phyloP scores from a whole-genome alignment of 441 rosid species.

The Croton laevigatus region DNA sequence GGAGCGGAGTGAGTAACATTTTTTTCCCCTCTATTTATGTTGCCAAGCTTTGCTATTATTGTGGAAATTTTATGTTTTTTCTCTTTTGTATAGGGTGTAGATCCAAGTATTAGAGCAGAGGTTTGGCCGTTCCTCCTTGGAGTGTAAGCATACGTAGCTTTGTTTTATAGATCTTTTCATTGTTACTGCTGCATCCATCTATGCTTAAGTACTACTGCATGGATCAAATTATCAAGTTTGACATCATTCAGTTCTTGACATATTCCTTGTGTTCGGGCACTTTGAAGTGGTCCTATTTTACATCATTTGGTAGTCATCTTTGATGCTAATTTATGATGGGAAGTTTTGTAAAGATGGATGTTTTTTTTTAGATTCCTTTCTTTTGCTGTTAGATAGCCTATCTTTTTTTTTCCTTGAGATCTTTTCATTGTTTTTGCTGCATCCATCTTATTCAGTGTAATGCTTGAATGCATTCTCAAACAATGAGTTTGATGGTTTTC shows the following conservation, averaged over 20 bases:
- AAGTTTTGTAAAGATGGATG: too few species aligned
- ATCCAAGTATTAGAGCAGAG: slow-evolving; percentile 82
- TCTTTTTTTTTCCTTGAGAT: too few species aligned
- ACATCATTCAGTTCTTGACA: neutral
- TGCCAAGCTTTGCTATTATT: neutral
- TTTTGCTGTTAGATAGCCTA: too few species aligned
- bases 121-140: slow-evolving; percentile 99
- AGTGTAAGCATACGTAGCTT: slow-evolving; percentile 47
- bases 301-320: too few species aligned
- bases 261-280: too few species aligned
- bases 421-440: too few species aligned
- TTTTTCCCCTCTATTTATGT: neutral
- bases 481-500: too few species aligned
- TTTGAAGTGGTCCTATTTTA: too few species aligned
- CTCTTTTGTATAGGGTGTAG: slow-evolving; percentile 55
- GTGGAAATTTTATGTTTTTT: neutral
- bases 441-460: too few species aligned
- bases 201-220: neutral
- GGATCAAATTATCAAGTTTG: neutral
- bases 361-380: too few species aligned
- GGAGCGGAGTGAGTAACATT: slow-evolving; percentile 55
- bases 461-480: too few species aligned
- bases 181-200: neutral
- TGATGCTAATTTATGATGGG: too few species aligned
- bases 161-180: neutral